Conservation (phyloP, 2,329 filamentous ascomycete genomes). For the Cercospora berteroae region DNA sequence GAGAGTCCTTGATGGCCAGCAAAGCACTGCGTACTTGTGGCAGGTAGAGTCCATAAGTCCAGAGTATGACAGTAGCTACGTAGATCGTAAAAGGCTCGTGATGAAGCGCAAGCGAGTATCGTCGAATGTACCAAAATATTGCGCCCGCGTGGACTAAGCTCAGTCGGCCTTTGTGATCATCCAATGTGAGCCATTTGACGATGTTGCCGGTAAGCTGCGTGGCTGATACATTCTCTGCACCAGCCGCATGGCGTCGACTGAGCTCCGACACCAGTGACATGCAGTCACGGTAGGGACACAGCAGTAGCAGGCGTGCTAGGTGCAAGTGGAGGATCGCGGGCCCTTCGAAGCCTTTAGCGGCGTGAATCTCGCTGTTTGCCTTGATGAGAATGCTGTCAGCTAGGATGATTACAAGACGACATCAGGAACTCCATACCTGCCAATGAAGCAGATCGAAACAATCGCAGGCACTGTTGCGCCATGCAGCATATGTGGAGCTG, state of each 20-base stretch:
- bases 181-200: conserved; percentile 18
- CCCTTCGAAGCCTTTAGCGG: conserved; percentile 13
- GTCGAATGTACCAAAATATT: conserved; percentile 21
- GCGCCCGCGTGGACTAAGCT: conserved; percentile 21
- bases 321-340: conserved; percentile 19
- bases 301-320: conserved; percentile 15
- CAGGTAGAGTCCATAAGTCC: conserved; percentile 20
- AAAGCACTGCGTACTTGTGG: conserved; percentile 11
- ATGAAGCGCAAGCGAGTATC: conserved; percentile 15
- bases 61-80: conserved; percentile 15
- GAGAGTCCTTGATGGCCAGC: conserved; percentile 6
- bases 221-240: neutral
- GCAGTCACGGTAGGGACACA: conserved; percentile 18
- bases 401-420: neutral
- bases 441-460: conserved; percentile 19
- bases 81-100: conserved; percentile 19
- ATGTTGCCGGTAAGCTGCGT: conserved; percentile 16
- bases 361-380: conserved; percentile 17
- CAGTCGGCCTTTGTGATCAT: conserved; percentile 21
- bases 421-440: neutral
- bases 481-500: conserved; percentile 7
- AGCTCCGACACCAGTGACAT: conserved; percentile 9
- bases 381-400: neutral
- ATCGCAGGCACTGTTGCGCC: conserved; percentile 23
- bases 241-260: neutral